These are phyloP conservation scores for Stromatinia cepivora DNA, from an alignment of 2,329 filamentous ascomycete species.

Conservation along the genomic window DNA sequence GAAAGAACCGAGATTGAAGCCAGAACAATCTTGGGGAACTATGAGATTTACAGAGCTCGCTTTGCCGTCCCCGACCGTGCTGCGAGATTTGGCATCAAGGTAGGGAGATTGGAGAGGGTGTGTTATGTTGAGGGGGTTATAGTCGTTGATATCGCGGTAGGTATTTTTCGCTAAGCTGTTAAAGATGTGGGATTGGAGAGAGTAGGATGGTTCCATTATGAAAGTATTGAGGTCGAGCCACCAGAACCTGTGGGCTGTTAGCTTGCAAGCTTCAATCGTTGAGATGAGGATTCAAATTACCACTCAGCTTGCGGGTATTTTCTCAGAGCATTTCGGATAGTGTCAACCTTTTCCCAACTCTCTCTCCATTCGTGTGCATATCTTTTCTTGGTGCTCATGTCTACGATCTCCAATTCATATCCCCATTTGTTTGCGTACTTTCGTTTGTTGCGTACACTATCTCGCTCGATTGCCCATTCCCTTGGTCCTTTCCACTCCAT, in stretches of 20 bases:
- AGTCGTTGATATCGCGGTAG: slow-evolving; percentile 94
- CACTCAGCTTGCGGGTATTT: slow-evolving; percentile 97
- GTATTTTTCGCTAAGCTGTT: slow-evolving; percentile 70
- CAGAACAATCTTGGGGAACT: slow-evolving; percentile 88
- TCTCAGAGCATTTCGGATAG: slow-evolving; percentile 80
- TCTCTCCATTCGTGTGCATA: slow-evolving; percentile 99
- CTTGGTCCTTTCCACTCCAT: slow-evolving; percentile 99
- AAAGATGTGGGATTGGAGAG: slow-evolving; percentile 88
- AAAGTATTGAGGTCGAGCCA: slow-evolving; percentile 98
- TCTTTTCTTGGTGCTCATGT: slow-evolving; percentile 98
- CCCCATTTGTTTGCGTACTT: slow-evolving; percentile 86
- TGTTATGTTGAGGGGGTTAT: slow-evolving; percentile 90
- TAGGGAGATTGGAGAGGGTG: slow-evolving; percentile 76
- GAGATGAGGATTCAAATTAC: slow-evolving; percentile 53
- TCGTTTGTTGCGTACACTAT: slow-evolving; percentile 93
- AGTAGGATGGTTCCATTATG: slow-evolving; percentile 93
- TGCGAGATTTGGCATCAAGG: slow-evolving; percentile 73
- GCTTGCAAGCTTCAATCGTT: slow-evolving; percentile 7
- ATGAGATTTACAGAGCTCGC: slow-evolving; percentile 81
- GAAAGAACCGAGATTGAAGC: slow-evolving; percentile 96
- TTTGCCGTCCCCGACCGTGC: slow-evolving; percentile 74
- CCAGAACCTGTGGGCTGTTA: slow-evolving; percentile 77
- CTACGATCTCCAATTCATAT: slow-evolving; percentile 92
- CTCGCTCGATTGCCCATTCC: slow-evolving; percentile 97
- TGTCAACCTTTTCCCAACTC: slow-evolving; percentile 99